Evolutionary conservation across 495 filamentous ascomycete species (phyloP), one percentile per base, ranked within the genome.

Genomic region (Neurospora sp.): DNA sequence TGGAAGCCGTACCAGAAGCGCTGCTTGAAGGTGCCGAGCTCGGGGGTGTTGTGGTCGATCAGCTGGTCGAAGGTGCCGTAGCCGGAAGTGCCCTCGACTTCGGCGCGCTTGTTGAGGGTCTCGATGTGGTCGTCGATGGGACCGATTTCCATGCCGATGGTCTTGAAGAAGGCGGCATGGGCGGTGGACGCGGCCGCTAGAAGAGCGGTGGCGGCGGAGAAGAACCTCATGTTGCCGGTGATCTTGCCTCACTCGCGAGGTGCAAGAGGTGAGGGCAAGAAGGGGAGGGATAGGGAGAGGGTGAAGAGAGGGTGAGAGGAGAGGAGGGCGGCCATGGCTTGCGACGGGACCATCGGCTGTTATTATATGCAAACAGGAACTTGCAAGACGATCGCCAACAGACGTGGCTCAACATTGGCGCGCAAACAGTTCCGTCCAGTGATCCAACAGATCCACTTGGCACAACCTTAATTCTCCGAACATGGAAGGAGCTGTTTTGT

Each of bases 21-120:
- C 72, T 82, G 80, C 71, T 74, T 73, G 78, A 82, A 82, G 38
- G 79, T 82, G 72, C 80, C 80, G 5, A 78, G 78, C 12, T 69
- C 69, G 11, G 80, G 79, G 75, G 78, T 72, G 40, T 75, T 11
- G 74, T 82, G 80, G 75, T 80, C 78, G 72, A 82, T 76, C 9
- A 82, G 80, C 75, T 82, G 80, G 72, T 78, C 75, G 46, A 82
- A 82, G 14, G 74, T 74, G 39, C 78, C 79, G 69, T 75, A 79
- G 70, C 79, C 78, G 42, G 76, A 74, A 75, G 72, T 82, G 78
- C 74, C 73, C 0, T 31, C 20, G 27, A 20, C 38, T 38, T 75
- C 72, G 70, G 78, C 75, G 27, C 78, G 75, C 72, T 77, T 80
- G 69, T 72, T 73, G 5, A 78, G 75, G 31, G 69, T 70, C 11